Conservation (phyloP, 805 yeast species). For the Debaryomyces prosopidis region DNA sequence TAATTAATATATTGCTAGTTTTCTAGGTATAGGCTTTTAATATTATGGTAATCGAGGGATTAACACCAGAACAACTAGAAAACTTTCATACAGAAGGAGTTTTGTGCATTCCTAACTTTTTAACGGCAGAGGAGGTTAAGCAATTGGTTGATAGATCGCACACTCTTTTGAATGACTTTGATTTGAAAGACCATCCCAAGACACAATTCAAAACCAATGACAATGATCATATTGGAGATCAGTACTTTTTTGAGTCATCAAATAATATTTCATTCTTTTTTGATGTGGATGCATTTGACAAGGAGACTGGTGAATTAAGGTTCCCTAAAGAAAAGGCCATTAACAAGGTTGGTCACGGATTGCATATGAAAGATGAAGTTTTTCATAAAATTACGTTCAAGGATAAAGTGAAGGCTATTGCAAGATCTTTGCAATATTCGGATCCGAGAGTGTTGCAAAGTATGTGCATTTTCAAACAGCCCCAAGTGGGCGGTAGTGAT, state of each 20-base stretch:
- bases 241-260: slow-evolving; percentile 66
- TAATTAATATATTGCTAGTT: too few relatives aligned
- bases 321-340: slow-evolving; percentile 57
- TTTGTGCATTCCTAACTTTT: slow-evolving; percentile 57
- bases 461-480: slow-evolving; percentile 80
- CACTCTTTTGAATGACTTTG: slow-evolving; percentile 48
- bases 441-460: slow-evolving; percentile 77
- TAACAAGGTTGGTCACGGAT: slow-evolving; percentile 79
- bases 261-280: slow-evolving; percentile 70
- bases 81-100: slow-evolving; percentile 59
- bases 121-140: slow-evolving; percentile 41
- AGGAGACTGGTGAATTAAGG: slow-evolving; percentile 45
- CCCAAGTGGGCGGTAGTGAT: slow-evolving; percentile 23
- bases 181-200: slow-evolving; percentile 59
- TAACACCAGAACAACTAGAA: slow-evolving; percentile 51
- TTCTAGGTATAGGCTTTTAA: too few relatives aligned
- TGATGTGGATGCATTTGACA: slow-evolving; percentile 68
- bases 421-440: slow-evolving; percentile 48
- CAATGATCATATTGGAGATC: slow-evolving; percentile 67
- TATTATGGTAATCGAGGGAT: slow-evolving; percentile 11
- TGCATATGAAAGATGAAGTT: slow-evolving; percentile 56
- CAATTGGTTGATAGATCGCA: slow-evolving; percentile 45
- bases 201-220: slow-evolving; percentile 68
- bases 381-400: slow-evolving; percentile 55
- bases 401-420: slow-evolving; percentile 50